These are phyloP conservation scores for Paraconiothyrium brasiliense DNA, from an alignment of 2,329 filamentous ascomycete species.

Conservation along the genomic window DNA sequence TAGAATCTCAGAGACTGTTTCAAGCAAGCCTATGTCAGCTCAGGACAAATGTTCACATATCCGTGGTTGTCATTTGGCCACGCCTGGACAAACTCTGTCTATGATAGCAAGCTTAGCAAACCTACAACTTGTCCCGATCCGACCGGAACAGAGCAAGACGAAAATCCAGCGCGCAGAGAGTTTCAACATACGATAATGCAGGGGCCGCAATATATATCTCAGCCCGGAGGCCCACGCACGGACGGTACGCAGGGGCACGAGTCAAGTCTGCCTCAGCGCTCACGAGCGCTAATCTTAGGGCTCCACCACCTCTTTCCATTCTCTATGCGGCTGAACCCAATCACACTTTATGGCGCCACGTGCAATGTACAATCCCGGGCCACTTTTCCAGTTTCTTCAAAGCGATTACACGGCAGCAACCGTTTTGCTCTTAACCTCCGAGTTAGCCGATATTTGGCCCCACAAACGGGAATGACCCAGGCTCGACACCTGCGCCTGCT, in stretches of 20 bases:
- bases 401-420: not conserved
- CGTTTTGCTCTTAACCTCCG: not conserved
- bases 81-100: no score
- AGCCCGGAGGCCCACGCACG: not conserved
- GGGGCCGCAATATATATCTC: not conserved
- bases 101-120: no score
- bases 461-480: no score
- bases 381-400: not conserved
- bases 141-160: not conserved
- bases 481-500: not conserved
- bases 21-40: no score
- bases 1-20: no score
- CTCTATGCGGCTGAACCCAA: not conserved
- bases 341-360: not conserved
- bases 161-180: not conserved
- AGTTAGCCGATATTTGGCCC: not conserved
- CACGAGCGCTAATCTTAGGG: not conserved
- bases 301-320: constrained; percentile 5
- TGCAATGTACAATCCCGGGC: not conserved
- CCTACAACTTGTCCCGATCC: no score
- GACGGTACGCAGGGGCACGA: not conserved
- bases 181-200: not conserved
- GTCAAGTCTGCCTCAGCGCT: not conserved
- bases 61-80: no score
- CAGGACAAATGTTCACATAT: no score